Conservation (phyloP, 768 basidiomycete species). For the Mycena maculata region DNA sequence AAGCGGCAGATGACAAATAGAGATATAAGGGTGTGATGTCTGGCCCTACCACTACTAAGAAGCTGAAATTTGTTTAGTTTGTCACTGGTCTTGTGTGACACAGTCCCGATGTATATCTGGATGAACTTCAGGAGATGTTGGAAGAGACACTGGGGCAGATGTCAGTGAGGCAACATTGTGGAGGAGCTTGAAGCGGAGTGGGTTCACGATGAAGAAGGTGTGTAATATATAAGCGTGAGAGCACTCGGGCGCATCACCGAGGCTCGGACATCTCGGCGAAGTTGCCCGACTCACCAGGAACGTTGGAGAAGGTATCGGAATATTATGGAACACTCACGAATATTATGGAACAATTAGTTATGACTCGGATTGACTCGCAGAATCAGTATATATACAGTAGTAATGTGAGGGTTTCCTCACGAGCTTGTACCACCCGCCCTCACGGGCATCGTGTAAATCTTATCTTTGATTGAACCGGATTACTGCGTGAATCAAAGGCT, state of each 20-base stretch:
- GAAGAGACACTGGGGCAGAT: no score
- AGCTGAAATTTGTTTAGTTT: no score
- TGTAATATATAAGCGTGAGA: not conserved
- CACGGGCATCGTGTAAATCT: constrained; percentile 7
- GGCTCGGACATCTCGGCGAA: constrained; percentile 9
- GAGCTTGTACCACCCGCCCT: not conserved
- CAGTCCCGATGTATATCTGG: no score
- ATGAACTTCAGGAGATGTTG: no score
- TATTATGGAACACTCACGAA: constrained; percentile 3
- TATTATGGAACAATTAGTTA: constrained; percentile 4
- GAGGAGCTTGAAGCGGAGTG: no score
- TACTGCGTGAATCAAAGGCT: not conserved
- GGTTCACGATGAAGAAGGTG: no score
- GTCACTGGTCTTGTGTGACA: no score
- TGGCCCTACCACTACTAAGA: no score
- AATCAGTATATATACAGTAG: constrained; percentile 15
- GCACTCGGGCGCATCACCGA: constrained; percentile 17
- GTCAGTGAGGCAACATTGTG: no score
- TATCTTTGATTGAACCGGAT: not conserved
- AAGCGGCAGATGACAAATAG: no score
- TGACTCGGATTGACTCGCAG: constrained; percentile 10
- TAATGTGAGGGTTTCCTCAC: not conserved
- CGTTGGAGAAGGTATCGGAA: constrained; percentile 3
- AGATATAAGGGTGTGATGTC: no score
- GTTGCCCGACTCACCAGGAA: not conserved